Evolutionary conservation across 2,329 filamentous ascomycete species (phyloP).

Genomic region (Calonectria ilicicola): DNA sequence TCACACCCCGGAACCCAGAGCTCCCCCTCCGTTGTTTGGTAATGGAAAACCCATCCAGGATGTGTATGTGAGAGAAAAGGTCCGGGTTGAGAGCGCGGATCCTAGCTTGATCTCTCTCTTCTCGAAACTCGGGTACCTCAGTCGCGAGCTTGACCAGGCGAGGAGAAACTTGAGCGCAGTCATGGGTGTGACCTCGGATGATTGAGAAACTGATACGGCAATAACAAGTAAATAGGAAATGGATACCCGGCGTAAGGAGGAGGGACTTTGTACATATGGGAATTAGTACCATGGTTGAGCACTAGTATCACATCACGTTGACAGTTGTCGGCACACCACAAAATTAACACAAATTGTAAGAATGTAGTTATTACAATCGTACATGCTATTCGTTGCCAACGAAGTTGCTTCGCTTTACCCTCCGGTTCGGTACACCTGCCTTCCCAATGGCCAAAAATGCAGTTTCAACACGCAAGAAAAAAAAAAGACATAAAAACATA

Average conservation of each 20-base stretch:
- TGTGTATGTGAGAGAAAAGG: constrained; percentile 89
- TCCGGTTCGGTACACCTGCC: constrained; percentile 26
- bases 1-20: constrained; percentile 39
- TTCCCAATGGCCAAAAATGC: constrained; percentile 26
- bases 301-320: neutral
- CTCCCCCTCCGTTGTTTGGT: constrained; percentile 31
- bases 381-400: constrained; percentile 42
- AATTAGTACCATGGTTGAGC: constrained; percentile 11
- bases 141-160: constrained; percentile 77
- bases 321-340: neutral
- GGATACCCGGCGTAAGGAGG: constrained; percentile 38
- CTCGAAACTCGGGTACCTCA: constrained; percentile 84
- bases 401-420: constrained; percentile 33
- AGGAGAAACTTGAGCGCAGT: constrained; percentile 80
- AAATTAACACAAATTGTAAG: constrained; percentile 33
- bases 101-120: constrained; percentile 86
- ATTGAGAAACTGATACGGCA: constrained; percentile 26
- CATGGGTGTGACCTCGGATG: constrained; percentile 69
- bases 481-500: neutral
- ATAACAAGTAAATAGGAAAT: constrained; percentile 34
- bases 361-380: constrained; percentile 40
- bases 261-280: constrained; percentile 4
- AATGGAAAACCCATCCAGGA: constrained; percentile 56
- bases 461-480: constrained; percentile 10
- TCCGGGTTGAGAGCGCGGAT: constrained; percentile 89